Evolutionary conservation across 2,329 filamentous ascomycete species (phyloP).

Genomic region (Trichoderma atrobrunneum): DNA sequence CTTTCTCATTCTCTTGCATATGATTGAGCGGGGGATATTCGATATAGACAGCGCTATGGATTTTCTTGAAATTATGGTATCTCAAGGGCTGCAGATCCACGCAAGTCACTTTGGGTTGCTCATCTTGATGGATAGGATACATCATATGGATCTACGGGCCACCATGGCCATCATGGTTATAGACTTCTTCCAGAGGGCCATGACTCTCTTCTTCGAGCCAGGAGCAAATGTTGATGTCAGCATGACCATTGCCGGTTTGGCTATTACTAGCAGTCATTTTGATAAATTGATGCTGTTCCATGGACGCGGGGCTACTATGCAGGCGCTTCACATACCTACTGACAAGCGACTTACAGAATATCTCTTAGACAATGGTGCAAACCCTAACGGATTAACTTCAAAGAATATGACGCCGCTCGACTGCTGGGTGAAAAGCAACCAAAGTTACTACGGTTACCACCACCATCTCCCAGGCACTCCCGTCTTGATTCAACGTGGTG

Average conservation of each 20-base stretch:
- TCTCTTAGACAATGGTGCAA: not conserved
- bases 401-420: not conserved
- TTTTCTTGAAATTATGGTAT: not conserved
- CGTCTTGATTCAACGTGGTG: not conserved
- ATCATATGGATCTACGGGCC: not conserved
- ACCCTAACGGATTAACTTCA: not conserved
- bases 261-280: not conserved
- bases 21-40: not conserved
- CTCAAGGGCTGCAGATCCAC: not conserved
- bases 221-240: not conserved
- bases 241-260: rapidly evolving
- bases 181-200: not conserved
- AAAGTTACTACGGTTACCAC: rapidly evolving
- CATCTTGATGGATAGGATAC: not conserved
- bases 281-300: rapidly evolving
- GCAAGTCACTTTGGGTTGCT: not conserved
- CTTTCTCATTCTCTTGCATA: not conserved
- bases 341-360: not conserved
- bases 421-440: not conserved
- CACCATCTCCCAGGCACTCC: too few relatives aligned
- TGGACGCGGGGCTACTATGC: too few relatives aligned
- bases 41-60: not conserved
- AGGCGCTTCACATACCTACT: not conserved
- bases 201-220: not conserved
- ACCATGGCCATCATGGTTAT: too few relatives aligned